Evolutionary conservation across 2,329 filamentous ascomycete genomes (phyloP).

Genomic region (Blumeria hordei): DNA sequence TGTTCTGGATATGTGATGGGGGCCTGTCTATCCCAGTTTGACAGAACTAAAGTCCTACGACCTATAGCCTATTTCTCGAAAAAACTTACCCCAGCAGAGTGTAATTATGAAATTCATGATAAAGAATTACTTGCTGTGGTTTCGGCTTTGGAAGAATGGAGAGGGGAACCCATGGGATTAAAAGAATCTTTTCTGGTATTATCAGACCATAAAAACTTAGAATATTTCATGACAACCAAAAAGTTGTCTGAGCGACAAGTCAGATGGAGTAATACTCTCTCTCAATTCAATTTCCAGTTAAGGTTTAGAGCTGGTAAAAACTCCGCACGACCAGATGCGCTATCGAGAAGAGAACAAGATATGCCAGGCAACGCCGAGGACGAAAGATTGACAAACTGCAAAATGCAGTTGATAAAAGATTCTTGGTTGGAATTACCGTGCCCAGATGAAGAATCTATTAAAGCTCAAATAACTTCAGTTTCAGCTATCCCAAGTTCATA

Average conservation of each 20-base stretch:
- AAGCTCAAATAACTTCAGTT: neutral
- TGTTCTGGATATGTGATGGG: neutral
- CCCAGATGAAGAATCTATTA: neutral
- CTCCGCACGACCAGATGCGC: neutral
- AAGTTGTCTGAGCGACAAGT: too few relatives aligned
- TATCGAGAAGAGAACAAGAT: neutral
- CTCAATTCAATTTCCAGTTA: too few relatives aligned
- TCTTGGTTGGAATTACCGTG: neutral
- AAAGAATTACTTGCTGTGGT: slow-evolving; percentile 1
- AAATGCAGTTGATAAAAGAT: slow-evolving; percentile 1
- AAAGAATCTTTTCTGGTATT: neutral
- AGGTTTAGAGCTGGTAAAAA: too few relatives aligned
- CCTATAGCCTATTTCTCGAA: neutral
- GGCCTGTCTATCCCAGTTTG: neutral
- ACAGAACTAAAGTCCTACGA: neutral
- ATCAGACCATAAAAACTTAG: too few relatives aligned
- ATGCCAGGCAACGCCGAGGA: neutral
- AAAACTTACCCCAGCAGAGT: neutral
- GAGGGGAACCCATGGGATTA: neutral
- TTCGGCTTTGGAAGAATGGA: neutral
- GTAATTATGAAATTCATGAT: slow-evolving; percentile 1
- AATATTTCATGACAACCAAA: too few relatives aligned
- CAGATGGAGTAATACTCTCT: too few relatives aligned
- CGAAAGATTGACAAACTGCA: neutral
- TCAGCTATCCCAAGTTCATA: neutral